These are phyloP conservation scores for Lipomyces japonicus DNA, from an alignment of 805 yeast species.

Conservation along the genomic window DNA sequence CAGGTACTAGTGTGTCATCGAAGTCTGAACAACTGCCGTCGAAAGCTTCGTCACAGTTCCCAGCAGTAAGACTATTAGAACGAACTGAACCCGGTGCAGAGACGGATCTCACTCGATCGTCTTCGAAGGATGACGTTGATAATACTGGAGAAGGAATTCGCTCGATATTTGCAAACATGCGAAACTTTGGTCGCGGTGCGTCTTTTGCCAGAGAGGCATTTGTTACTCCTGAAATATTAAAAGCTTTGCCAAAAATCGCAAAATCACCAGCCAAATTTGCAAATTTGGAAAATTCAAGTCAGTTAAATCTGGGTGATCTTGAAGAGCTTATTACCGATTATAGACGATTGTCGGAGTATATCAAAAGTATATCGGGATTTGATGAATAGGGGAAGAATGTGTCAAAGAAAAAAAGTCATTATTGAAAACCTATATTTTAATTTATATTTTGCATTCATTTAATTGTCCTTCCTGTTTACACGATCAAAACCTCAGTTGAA, in stretches of 20 bases:
- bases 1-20: slow-evolving; percentile 3
- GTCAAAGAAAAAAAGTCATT: neutral
- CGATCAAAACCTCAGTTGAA: slow-evolving; percentile 16
- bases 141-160: neutral
- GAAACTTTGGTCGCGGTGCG: slow-evolving; percentile 10
- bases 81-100: slow-evolving; percentile 6
- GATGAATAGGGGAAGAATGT: slow-evolving; percentile 15
- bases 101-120: neutral
- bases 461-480: neutral
- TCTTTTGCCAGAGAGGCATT: neutral
- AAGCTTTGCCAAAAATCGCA: slow-evolving; percentile 6
- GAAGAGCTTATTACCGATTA: slow-evolving; percentile 39
- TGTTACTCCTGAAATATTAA: neutral
- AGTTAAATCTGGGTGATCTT: slow-evolving; percentile 39
- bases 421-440: neutral
- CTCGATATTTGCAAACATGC: slow-evolving; percentile 12
- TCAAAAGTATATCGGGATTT: slow-evolving; percentile 33
- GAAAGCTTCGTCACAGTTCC: too few relatives aligned
- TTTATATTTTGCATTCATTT: too few relatives aligned
- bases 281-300: slow-evolving; percentile 30
- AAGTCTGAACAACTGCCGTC: neutral
- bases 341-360: slow-evolving; percentile 37
- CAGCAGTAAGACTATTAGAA: slow-evolving; percentile 3
- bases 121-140: neutral
- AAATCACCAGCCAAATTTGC: slow-evolving; percentile 10